These are phyloP conservation scores for Cordyceps cicadae DNA, from an alignment of 2,329 filamentous ascomycete species.

Conservation along the genomic window DNA sequence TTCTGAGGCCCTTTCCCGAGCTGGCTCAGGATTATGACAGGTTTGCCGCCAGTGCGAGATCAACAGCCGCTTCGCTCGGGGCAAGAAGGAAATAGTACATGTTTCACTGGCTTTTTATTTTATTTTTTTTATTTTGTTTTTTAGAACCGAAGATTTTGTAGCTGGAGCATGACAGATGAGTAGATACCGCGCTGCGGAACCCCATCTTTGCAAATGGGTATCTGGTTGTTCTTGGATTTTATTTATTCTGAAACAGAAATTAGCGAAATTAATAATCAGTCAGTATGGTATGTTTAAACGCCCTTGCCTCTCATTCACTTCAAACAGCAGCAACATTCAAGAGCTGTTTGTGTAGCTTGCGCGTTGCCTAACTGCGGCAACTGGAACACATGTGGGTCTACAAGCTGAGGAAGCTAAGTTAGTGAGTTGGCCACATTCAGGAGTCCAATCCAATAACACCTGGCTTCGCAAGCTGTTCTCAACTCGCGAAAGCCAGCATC, in stretches of 20 bases:
- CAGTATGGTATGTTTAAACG: too few species aligned
- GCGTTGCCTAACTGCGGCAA: neutral
- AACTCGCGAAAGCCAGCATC: neutral
- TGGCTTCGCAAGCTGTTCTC: slow-evolving; percentile 7
- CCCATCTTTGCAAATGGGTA: neutral
- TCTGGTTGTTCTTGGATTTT: neutral
- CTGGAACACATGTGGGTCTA: slow-evolving; percentile 2
- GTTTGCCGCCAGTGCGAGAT: slow-evolving; percentile 13
- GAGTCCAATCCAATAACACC: neutral
- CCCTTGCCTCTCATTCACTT: too few species aligned
- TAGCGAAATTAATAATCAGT: too few species aligned
- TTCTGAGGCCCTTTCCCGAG: slow-evolving; percentile 21
- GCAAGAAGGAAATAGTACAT: neutral
- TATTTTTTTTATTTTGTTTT: too few species aligned
- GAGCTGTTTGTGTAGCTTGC: neutral
- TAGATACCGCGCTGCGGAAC: too few species aligned
- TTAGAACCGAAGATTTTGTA: neutral
- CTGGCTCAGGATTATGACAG: slow-evolving; percentile 22
- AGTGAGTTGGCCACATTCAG: slow-evolving; percentile 5
- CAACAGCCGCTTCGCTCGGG: neutral
- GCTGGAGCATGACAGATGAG: neutral
- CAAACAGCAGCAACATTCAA: neutral
- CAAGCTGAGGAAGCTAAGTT: neutral
- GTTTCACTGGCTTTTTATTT: accelerated
- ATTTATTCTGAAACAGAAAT: neutral